A percentile compares a stretch with the other conserved stretches of the same genome.
phyloP scores from a whole-genome alignment of 345 rosid genomes.

The Carallia brachiata region DNA sequence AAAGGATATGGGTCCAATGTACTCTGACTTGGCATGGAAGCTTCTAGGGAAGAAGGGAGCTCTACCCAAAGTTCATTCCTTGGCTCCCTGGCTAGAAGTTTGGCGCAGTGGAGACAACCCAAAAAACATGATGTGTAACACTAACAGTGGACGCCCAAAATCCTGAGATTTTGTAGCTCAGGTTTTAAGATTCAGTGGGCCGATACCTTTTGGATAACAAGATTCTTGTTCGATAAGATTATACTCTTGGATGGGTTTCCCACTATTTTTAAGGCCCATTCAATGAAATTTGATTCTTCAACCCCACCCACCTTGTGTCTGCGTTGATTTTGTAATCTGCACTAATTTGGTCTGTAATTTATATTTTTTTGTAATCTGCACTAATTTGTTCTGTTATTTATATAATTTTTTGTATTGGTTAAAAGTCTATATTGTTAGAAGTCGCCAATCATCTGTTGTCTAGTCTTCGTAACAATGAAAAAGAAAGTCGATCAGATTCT shows the following conservation, averaged over 20 bases:
- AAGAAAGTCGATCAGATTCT: no score
- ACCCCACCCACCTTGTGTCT: constrained; percentile 11
- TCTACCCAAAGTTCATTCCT: constrained; percentile 57
- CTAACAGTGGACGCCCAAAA: not conserved
- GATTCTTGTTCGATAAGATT: constrained; percentile 11
- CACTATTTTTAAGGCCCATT: constrained; percentile 24
- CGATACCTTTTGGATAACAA: constrained; percentile 14
- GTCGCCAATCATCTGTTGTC: no score
- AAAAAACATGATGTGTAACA: constrained; percentile 70
- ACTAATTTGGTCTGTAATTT: constrained; percentile 26
- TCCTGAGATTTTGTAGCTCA: constrained; percentile 4
- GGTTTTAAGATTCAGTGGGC: constrained; percentile 8
- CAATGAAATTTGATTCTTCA: constrained; percentile 39
- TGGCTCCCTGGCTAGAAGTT: constrained; percentile 63
- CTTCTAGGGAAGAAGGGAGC: constrained; percentile 83
- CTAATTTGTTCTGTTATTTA: constrained; percentile 26
- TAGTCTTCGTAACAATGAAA: no score
- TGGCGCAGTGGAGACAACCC: constrained; percentile 88
- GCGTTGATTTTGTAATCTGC: constrained; percentile 41
- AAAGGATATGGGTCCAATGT: constrained; percentile 72
- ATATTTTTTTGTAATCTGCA: constrained; percentile 8
- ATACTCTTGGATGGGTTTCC: constrained; percentile 11
- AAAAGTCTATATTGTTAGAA: not conserved
- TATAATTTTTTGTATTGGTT: constrained; percentile 3
- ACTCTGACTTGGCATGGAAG: constrained; percentile 91